These are phyloP conservation scores for Rosa multiflora DNA, from an alignment of 306 rosid species.

Conservation along the genomic window DNA sequence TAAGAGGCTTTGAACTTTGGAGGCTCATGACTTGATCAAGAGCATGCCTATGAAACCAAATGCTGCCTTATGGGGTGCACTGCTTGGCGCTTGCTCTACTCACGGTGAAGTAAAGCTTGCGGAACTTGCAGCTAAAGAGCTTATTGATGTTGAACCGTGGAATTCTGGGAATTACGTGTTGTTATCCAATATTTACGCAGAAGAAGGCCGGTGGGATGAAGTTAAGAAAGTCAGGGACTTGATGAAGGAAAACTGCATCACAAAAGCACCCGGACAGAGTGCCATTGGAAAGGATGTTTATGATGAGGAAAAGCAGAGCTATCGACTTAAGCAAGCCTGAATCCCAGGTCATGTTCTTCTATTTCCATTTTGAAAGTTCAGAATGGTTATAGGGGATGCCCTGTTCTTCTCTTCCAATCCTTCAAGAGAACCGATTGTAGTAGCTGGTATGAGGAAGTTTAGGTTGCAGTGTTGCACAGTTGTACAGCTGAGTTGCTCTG, in stretches of 20 bases:
- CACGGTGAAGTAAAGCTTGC: conserved; percentile 58
- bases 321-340: background rate
- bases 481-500: background rate
- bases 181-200: conserved; percentile 77
- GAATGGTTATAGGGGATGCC: background rate
- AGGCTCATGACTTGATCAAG: conserved; percentile 61
- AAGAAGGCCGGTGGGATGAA: conserved; percentile 75
- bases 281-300: conserved; percentile 31
- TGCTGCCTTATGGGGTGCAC: conserved; percentile 80
- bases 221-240: conserved; percentile 66
- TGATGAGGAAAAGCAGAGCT: background rate
- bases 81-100: conserved; percentile 82
- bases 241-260: conserved; percentile 54
- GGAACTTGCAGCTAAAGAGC: conserved; percentile 61
- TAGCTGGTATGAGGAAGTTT: background rate
- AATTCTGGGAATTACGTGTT: conserved; percentile 83
- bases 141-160: conserved; percentile 66
- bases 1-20: conserved; percentile 14
- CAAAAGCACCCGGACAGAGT: conserved; percentile 75
- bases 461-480: background rate
- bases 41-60: conserved; percentile 70
- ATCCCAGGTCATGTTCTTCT: background rate
- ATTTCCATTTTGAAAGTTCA: background rate
- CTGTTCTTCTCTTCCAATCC: background rate
- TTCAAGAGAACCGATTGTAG: background rate